Evolutionary conservation across 169 alveolate species (phyloP), one percentile per base, ranked within the genome.

Genomic region (Sarcocystis neurona): DNA sequence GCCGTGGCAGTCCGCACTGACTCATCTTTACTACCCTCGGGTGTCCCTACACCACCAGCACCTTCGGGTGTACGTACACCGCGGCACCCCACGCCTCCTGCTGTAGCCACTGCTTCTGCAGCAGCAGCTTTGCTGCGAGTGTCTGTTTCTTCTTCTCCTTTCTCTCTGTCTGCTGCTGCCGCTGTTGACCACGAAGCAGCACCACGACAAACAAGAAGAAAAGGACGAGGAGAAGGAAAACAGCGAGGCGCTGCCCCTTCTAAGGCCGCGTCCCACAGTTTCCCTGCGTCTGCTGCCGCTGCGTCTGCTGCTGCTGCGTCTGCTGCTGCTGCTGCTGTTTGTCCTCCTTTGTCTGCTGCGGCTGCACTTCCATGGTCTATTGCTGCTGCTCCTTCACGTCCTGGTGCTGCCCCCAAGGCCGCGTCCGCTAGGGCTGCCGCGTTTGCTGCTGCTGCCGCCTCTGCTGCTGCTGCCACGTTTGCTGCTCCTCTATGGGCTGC

Each of bases 401-500:
- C 63, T 53, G 63, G n/a, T 10, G 63, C 63, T 15, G 63, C 63
- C 20, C n/a, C 63, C 20, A 20, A 15, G 10, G 63, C 63, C n/a
- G 63, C 63, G 20, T 10, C 63, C 10, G 63, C n/a, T 10, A 20
- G n/a, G 10, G 63, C 63, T 53, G 63, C n/a, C 20, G 88, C 88
- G 50, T 79, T 30, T 58, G 89, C 10, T 60, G 74, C 23, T 53
- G 41, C 50, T 63, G 66, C 23, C 66, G 89, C 56, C 66, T 79
- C 70, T 68, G 70, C 15, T 60, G 80, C 34, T 84, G 89, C 82
- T 63, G 80, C 89, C 60, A 44, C 12, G 89, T 27, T 70, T 84
- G 89, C 39, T 84, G 89, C 80, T 63, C 53, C 48, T 47, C 53
- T 56, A 74, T 30, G 72, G 63, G 80, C 27, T 84, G 89, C 46